Evolutionary conservation across 176 grass and related monocot species (phyloP).

Genomic region (Oryza punctata): DNA sequence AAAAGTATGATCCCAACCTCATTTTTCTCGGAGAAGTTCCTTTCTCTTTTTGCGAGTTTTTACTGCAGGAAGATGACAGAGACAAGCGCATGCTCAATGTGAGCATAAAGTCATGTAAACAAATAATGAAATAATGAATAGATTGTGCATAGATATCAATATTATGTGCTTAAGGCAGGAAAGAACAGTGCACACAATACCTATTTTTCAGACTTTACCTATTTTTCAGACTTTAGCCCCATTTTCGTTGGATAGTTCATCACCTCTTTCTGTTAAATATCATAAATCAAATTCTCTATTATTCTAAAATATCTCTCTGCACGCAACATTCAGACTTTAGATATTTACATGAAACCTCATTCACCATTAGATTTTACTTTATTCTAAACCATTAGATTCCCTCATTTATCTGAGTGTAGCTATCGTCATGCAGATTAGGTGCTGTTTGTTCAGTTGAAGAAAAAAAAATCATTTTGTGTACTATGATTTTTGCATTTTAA

Average conservation of each 20-base stretch:
- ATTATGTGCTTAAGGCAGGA: background rate
- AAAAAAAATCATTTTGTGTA: no score
- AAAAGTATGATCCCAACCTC: background rate
- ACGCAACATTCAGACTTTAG: background rate
- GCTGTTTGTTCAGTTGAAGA: background rate
- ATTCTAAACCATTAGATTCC: conserved; percentile 10
- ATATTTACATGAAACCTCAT: background rate
- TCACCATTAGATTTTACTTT: background rate
- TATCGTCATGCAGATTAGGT: background rate
- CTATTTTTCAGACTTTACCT: no score
- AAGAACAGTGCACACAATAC: background rate
- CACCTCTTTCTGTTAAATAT: no score
- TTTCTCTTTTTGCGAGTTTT: conserved; percentile 13
- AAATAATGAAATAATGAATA: background rate
- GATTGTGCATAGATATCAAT: background rate
- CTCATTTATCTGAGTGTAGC: background rate
- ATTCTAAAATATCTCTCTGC: no score
- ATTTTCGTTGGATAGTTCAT: background rate
- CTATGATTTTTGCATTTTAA: no score
- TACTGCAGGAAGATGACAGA: background rate
- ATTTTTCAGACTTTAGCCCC: no score
- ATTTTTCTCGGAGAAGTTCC: conserved; percentile 9
- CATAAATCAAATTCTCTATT: background rate
- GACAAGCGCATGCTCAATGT: background rate
- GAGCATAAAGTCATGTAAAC: background rate